These are phyloP conservation scores for Suhomyces sp. DNA, from an alignment of 805 yeast genomes.

Conservation along the genomic window DNA sequence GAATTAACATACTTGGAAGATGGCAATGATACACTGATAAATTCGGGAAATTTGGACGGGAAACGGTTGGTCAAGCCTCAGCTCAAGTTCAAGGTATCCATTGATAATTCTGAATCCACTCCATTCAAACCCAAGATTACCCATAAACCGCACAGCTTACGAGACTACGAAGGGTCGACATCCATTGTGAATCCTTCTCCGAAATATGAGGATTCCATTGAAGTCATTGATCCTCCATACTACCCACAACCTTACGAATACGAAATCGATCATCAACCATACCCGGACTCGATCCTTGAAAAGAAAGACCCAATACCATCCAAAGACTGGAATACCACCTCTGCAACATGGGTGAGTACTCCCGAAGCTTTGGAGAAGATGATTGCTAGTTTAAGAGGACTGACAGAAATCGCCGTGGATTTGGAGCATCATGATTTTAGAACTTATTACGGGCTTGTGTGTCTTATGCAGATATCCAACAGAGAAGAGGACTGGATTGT, in stretches of 20 bases:
- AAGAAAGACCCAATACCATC: conserved; percentile 47
- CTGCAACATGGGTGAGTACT: conserved; percentile 72
- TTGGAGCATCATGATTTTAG: conserved; percentile 94
- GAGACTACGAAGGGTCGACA: conserved; percentile 53
- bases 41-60: conserved; percentile 13
- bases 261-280: conserved; percentile 71
- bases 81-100: conserved; percentile 48
- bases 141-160: conserved; percentile 68
- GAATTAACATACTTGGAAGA: conserved; percentile 55
- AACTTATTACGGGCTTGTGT: conserved; percentile 86
- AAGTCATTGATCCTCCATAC: conserved; percentile 50
- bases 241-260: conserved; percentile 76
- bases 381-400: conserved; percentile 50
- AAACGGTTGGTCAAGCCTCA: conserved; percentile 67
- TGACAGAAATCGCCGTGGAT: conserved; percentile 82
- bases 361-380: conserved; percentile 51
- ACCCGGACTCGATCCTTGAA: conserved; percentile 56
- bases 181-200: conserved; percentile 29
- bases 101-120: conserved; percentile 64
- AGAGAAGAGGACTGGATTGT: conserved; percentile 80
- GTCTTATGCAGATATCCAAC: conserved; percentile 88
- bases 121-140: conserved; percentile 80
- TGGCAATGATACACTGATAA: conserved; percentile 7
- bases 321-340: conserved; percentile 62
- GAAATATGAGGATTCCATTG: conserved; percentile 25